Percentiles rank a stretch among this genome's conserved stretches.
These are phyloP conservation scores for Apiotrichum veenhuisii DNA, from an alignment of 1,284 basidiomycete species.

Conservation along the genomic window DNA sequence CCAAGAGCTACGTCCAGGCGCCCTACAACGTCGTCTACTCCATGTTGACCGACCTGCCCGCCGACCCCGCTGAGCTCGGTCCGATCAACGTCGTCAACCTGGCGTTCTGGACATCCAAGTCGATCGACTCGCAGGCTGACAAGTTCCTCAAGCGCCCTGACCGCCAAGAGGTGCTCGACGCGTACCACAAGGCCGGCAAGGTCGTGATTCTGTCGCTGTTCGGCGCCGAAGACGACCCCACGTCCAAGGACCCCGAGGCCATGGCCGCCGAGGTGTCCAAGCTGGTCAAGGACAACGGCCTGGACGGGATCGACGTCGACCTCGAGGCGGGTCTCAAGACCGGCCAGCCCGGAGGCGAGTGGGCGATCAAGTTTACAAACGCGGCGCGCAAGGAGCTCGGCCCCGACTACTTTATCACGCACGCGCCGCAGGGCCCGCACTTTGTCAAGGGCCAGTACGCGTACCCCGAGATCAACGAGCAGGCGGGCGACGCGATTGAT, in stretches of 20 bases:
- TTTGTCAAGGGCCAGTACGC: conserved; percentile 38
- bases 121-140: not conserved
- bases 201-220: conserved; percentile 8
- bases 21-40: not conserved
- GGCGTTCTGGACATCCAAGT: not conserved
- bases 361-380: not conserved
- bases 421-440: conserved; percentile 28
- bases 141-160: not conserved
- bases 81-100: not conserved
- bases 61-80: not conserved
- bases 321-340: not conserved
- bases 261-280: conserved; percentile 28
- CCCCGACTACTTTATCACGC: conserved; percentile 42
- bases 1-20: not conserved
- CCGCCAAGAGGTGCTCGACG: conserved; percentile 24
- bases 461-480: conserved; percentile 36
- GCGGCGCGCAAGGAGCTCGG: conserved; percentile 35
- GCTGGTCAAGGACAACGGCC: conserved; percentile 48
- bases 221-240: conserved; percentile 24
- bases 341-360: not conserved
- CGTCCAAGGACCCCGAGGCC: not conserved
- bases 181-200: conserved; percentile 49
- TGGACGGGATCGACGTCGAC: conserved; percentile 55
- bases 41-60: not conserved
- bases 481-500: conserved; percentile 38